Conservation (phyloP, 2,329 filamentous ascomycete genomes). For the Aspergillus viridinutans region DNA sequence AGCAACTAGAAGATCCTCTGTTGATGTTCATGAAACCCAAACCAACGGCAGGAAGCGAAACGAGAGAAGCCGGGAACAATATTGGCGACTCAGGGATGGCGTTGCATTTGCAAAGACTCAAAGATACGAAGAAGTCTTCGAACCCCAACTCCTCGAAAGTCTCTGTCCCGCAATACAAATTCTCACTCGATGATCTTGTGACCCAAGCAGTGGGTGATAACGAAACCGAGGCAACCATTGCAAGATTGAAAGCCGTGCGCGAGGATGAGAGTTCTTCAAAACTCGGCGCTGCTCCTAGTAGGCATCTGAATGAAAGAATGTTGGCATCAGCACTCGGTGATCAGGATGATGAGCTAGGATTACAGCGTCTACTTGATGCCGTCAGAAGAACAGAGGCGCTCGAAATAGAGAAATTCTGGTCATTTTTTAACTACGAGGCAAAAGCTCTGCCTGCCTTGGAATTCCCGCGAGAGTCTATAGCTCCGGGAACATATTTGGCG, state of each 20-base stretch:
- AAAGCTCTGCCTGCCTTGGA: slow-evolving; percentile 18
- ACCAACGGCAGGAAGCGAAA: slow-evolving; percentile 10
- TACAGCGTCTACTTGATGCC: slow-evolving; percentile 52
- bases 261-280: slow-evolving; percentile 5
- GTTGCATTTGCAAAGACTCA: slow-evolving; percentile 14
- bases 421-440: slow-evolving; percentile 49
- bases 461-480: slow-evolving; percentile 35
- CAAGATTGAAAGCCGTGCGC: slow-evolving; percentile 34
- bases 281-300: slow-evolving; percentile 3
- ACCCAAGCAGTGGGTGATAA: slow-evolving; percentile 57
- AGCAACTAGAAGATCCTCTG: slow-evolving; percentile 53
- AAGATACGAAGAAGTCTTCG: slow-evolving; percentile 13
- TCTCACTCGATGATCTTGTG: slow-evolving; percentile 60
- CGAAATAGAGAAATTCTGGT: slow-evolving; percentile 50
- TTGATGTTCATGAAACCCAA: slow-evolving; percentile 19
- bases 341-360: slow-evolving; percentile 39
- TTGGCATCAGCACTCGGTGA: slow-evolving; percentile 43
- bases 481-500: slow-evolving; percentile 25
- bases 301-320: slow-evolving; percentile 34
- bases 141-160: slow-evolving; percentile 1
- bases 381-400: slow-evolving; percentile 59
- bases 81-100: slow-evolving; percentile 5
- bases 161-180: slow-evolving; percentile 52
- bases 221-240: slow-evolving; percentile 52
- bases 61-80: slow-evolving; percentile 5